Base-by-base conservation (phyloP, 2,329 filamentous ascomycete genomes). In the Colletotrichum australisinense region DNA sequence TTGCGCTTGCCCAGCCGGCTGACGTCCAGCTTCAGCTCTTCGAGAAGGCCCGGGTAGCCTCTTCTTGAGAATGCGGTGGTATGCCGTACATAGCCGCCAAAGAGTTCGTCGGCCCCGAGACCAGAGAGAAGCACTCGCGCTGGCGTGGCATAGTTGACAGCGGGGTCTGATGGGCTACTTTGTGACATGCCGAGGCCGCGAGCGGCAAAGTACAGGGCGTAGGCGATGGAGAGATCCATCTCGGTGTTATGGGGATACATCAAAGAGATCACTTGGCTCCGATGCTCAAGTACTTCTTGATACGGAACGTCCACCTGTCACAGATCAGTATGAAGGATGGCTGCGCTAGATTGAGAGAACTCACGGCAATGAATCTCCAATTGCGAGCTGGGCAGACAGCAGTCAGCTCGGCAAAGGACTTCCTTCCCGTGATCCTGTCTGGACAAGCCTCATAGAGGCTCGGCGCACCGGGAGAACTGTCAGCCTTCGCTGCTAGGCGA, bases 191-290 rank as follows among this genome's bases (percentile, higher is more conserved):
- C 94, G 63, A 84, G 81, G 1, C 95, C 96, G 52, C 95, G 90
- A 0, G 96, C 92, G 6, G 97, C 95, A 84, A 99, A 99, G 82
- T 98, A 98, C n/a, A 99, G 87, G 0, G 97, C 97, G 77, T 90
- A 93, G 0, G 94, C 93, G 77, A 99, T 99, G 4, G 97, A 99
- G 1, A 99, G 87, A 78, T 99, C 97, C 97, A 99, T 99, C 83
- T 99, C 97, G 0, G 97, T 99, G 76, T 98, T 96, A 82, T 99
- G 97, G 0, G 97, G 97, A 77, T 93, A 88, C 81, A 99, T 98
- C 22, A 99, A 86, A 2, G 90, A 88, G 49, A 95, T 89, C 24
- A 99, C 89, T 30, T 88, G 88, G 3, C 88, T 79, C 74, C 94
- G 91, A 78, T 97, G 93, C 2, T 88, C 86, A 56, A 92, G 80